Evolutionary conservation across 495 filamentous ascomycete genomes (phyloP), one percentile per base, ranked within the genome.

Genomic region (Glonium stellatum): DNA sequence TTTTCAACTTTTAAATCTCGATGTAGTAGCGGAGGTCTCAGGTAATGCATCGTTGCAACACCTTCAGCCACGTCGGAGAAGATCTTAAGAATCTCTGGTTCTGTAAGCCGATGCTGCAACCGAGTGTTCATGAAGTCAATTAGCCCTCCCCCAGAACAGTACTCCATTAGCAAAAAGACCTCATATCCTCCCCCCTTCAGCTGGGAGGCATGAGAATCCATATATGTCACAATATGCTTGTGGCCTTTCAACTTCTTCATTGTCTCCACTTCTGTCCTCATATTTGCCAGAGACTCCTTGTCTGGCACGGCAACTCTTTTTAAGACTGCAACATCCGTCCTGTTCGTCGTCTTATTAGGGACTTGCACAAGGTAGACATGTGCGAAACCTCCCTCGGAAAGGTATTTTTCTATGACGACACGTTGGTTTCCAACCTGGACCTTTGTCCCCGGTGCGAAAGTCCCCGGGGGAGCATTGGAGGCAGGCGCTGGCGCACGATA

Each of bases 61-160:
- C 93, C 93, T 73, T 97, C 90, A 19, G 93, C 85, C 34, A 96
- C 88, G 71, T 97, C 93, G 15, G 88, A 84, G 75, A 98, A 97
- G 70, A 98, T 98, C 73, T 93, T 88, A 60, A 98, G 78, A 60
- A 98, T 91, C 76, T 98, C 93, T 39, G 95, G 92, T 77, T 98
- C 93, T 47, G 92, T 98, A 71, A 98, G 80, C 44, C 93, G 89
- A 71, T 97, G 89, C 74, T 97, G 93, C 62, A 98, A 76, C 35
- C 93, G 84, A 39, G 93, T 98, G 74, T 98, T 98, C 93, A 98
- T 98, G 75, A 97, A 98, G 76, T 98, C 93, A 71, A 98, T 98
- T 67, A 98, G 74, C 27, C 93, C 95, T 63, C 95, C 93, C 22
- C 87, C 86, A 61, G 75, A 73, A 66, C 82, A 86, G 73, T 86